Evolutionary conservation across 2,329 filamentous ascomycete genomes (phyloP).

Genomic region (Talaromyces sp.): DNA sequence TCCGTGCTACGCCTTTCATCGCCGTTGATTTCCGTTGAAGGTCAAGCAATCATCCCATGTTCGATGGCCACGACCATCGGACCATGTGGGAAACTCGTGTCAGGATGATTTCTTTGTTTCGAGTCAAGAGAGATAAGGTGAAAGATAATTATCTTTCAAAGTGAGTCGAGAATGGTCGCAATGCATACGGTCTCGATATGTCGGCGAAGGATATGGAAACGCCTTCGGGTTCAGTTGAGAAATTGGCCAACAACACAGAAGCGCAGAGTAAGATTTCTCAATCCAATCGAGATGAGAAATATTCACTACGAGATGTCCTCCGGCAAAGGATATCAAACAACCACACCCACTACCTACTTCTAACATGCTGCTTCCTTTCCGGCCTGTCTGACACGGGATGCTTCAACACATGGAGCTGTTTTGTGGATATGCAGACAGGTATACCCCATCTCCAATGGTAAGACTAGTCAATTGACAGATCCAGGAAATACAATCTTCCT

Average conservation of each 20-base stretch:
- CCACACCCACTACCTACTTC: not conserved
- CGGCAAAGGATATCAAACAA: slow-evolving; percentile 1
- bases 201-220: not conserved
- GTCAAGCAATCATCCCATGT: not conserved
- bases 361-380: slow-evolving; percentile 28
- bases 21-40: not conserved
- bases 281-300: not conserved
- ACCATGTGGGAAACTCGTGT: not conserved
- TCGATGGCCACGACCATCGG: not conserved
- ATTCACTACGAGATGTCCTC: not conserved
- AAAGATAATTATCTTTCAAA: not conserved
- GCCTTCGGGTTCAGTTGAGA: not conserved
- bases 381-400: slow-evolving; percentile 29
- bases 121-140: not conserved
- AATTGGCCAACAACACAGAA: not conserved
- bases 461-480: not conserved
- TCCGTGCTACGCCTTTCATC: not conserved
- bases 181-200: not conserved
- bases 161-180: not conserved
- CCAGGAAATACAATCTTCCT: not conserved
- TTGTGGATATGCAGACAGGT: slow-evolving; percentile 22
- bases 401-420: slow-evolving; percentile 32
- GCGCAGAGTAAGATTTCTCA: not conserved
- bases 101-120: not conserved
- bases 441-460: not conserved